Evolutionary conservation across 2,329 filamentous ascomycete genomes (phyloP), one percentile per base, ranked within the genome.

Genomic region (Stemphylium vesicarium): DNA sequence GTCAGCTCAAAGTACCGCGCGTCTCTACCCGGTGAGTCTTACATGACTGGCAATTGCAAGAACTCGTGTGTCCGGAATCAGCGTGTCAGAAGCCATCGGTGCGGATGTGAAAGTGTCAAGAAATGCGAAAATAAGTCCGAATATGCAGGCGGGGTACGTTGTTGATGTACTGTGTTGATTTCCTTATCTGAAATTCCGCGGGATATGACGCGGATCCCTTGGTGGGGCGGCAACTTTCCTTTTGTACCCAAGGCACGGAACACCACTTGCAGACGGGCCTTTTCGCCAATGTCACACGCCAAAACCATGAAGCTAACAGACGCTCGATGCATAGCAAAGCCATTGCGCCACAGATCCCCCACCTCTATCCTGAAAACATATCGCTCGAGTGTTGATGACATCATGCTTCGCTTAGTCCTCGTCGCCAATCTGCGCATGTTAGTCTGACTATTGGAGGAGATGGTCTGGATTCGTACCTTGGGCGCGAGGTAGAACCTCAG

Each of bases 401-500:
- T 55, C 53, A 49, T 60, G 37, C 42, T 50, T 48, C 38, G 57
- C 59, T 68, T 82, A 86, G 74, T 87, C 85, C 63, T 88, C 85
- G 65, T 88, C 85, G 63, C 85, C 89, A 72, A 92, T 92, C 89
- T 92, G 66, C 38, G 15, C 29, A 12, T 26, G 60, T 82, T 71
- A 83, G 79, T 55, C 63, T 39, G n/a, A 4, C 10, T 20, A 15
- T 3, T 24, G 29, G 32, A 22, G 4, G 10, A 6, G 24, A 4
- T 7, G 20, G 7, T 13, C 26, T 13, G 16, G 10, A 22, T 8
- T 12, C 84, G 56, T 80, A 95, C 95, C 92, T 99, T 99, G 64
- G 95, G 95, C 63, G 95, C 95, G 69, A 99, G 87, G 80, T 98
- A 99, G 86, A 98, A 99, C 72, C 94, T 87, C 79, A 99, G 80